Base-by-base conservation (phyloP, 805 yeast genomes). In the Suhomyces sp. region DNA sequence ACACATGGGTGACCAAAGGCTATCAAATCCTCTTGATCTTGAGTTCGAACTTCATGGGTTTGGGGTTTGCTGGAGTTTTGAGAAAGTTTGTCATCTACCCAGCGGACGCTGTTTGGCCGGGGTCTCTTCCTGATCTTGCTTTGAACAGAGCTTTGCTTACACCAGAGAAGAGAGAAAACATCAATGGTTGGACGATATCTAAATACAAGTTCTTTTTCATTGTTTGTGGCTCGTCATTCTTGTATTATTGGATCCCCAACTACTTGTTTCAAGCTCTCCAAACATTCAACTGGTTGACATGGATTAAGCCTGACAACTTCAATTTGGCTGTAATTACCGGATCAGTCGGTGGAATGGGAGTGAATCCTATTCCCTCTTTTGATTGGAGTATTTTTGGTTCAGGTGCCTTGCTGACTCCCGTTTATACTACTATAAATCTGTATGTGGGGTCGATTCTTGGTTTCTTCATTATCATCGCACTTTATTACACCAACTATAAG, bases 251-350 rank as follows among this genome's bases (percentile, higher is more conserved):
- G 77, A 74, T 72, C 16, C 77, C 77, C 20, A 48, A 62, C 33
- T 71, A 64, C 41, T 26, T 70, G 5, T 68, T 71, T 43, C 42
- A 48, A 9, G 72, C 72, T 4, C 49, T 72, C 9, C 66, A 70
- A 3, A 47, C 56, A 3, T 72, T 72, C 54, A 66, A 68, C 46
- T 79, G 83, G 84, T 64, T 74, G 48, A 67, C 74, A 4, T 78
- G 83, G 82, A 77, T 77, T 31, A 54, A 56, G 4, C 82, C 81
- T n/a, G 40, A 65, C 22, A 76, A 74, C 48, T 59, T 69, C 40
- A 67, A 69, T 42, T 53, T 77, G 35, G 74, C 76, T n/a, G 46
- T 53, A 6, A 53, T 77, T 11, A 70, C 79, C 9, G 82, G 83
- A 19, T 48, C 62, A n/a, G 34, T 41, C 6, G 30, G 38, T 21